phyloP scores from a whole-genome alignment of 139 green algal genomes.

The Micractinium conductrix region DNA sequence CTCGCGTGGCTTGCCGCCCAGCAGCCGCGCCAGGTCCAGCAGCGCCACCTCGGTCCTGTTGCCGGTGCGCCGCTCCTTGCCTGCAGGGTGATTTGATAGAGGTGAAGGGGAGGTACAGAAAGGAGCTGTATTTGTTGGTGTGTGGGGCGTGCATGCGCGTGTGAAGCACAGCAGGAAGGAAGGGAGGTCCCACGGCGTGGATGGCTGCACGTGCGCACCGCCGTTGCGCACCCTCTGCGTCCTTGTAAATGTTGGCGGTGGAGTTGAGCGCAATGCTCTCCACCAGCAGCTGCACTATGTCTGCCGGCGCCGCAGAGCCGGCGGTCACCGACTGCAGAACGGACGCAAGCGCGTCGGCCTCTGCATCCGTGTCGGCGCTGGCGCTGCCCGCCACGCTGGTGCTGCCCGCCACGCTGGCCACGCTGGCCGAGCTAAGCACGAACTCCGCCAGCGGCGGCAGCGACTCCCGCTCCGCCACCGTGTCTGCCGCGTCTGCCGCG shows the following conservation, averaged over 20 bases:
- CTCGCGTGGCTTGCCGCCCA: constrained; percentile 37
- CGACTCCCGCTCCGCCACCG: neutral
- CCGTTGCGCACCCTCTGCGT: neutral
- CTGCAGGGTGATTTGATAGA: too few relatives aligned
- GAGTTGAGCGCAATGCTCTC: constrained; percentile 66
- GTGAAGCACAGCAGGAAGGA: too few relatives aligned
- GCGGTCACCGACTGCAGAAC: neutral
- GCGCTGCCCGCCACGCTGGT: neutral
- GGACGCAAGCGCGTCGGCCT: neutral
- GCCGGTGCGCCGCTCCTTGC: constrained; percentile 53
- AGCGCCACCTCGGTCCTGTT: constrained; percentile 87
- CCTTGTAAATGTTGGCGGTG: constrained; percentile 60
- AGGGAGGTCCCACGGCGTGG: too few relatives aligned
- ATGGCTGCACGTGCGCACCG: too few relatives aligned
- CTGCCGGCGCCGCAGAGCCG: neutral
- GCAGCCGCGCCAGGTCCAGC: constrained; percentile 66
- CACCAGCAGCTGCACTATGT: constrained; percentile 37
- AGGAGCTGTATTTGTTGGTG: too few relatives aligned
- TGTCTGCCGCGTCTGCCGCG: neutral
- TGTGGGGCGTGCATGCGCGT: too few relatives aligned
- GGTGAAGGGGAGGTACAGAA: too few relatives aligned
- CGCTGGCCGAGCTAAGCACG: neutral
- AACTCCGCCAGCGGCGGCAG: neutral
- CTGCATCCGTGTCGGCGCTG: neutral
- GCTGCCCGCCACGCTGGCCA: neutral